Evolutionary conservation across 257 asterid genomes (phyloP).

Genomic region (Petunia secreta): DNA sequence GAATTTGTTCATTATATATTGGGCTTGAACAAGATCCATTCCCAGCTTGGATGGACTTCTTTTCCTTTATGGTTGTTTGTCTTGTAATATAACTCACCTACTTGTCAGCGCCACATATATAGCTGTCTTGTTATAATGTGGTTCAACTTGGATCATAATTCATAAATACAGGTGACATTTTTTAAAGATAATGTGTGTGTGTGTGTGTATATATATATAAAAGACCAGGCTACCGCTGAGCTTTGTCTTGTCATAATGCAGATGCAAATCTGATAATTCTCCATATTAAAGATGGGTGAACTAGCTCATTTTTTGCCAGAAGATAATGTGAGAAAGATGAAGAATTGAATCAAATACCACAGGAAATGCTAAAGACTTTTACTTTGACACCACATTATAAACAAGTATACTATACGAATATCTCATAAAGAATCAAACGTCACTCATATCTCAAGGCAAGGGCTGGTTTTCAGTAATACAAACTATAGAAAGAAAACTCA

Average conservation of each 20-base stretch:
- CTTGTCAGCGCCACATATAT: neutral
- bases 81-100: too few relatives aligned
- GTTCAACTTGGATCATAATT: too few relatives aligned
- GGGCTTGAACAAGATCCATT: neutral
- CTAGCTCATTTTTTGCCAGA: neutral
- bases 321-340: neutral
- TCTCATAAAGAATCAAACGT: conserved; percentile 6
- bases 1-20: neutral
- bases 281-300: neutral
- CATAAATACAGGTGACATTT: too few relatives aligned
- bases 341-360: neutral
- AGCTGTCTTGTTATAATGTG: neutral
- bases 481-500: conserved; percentile 15
- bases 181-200: too few relatives aligned
- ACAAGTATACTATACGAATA: neutral
- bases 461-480: conserved; percentile 25
- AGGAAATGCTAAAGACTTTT: neutral
- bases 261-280: neutral
- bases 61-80: too few relatives aligned
- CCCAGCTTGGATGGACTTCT: neutral
- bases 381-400: neutral
- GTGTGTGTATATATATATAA: neutral
- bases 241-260: neutral
- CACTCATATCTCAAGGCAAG: conserved; percentile 22
- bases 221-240: neutral